Base-by-base conservation (phyloP, 2,329 filamentous ascomycete genomes). In the Aspergillus flavus region DNA sequence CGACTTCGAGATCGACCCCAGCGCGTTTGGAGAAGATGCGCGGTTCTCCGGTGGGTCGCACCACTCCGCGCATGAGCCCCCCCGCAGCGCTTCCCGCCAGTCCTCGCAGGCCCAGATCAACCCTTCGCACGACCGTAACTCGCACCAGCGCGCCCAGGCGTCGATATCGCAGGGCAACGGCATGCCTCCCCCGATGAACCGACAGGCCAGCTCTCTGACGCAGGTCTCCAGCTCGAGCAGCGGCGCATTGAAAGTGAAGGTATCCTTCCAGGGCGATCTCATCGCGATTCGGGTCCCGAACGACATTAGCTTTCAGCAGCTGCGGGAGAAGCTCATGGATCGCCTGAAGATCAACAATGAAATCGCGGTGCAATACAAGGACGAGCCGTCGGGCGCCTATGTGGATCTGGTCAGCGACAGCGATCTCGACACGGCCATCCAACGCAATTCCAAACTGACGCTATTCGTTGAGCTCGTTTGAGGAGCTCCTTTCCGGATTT, bases 1-100 rank as follows among this genome's bases (percentile, higher is more conserved):
- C 39, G 95, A 99, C 76, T 96, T 95, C 74, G 94, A 98, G 78
- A 94, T 97, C 48, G 93, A 97, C 64, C 87, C 89, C 0, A 88
- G 84, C 67, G 84, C 82, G 11, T 75, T 85, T 14, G 81, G 82
- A 21, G 89, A 91, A 66, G 91, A 94, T 63, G 93, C 93, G 72
- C 85, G 92, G 59, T 81, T 93, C 28, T 95, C 92, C 9, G 86
- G 85, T 63, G 87, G 84, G 53, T 93, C 90, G 21, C 87, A 88
- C 61, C 87, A 85, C 1, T 89, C 88, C 0, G 83, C 82, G 2
- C 87, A 87, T 61, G 89, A 90, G 14, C 84, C 84, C 6, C 83
- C 82, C 19, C 85, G 87, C 61, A 86, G 80, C 23, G 83, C 84
- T 50, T 91, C 89, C 4, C 83, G 85, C 39, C 89, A 91, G 68